Conservation (phyloP, 345 rosid genomes). For the sweet orange (Citrus sinensis) region DVS_A1.0 CM039162.1:4576501-4577000, state of each 20-base stretch:
- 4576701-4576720: background rate
- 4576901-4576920: no score
- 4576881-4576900: no score
- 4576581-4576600: background rate
- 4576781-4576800: background rate
- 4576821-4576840: background rate
- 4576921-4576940: no score
- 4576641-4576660: background rate
- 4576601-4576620: background rate
- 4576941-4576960: no score
- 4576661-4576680: no score
- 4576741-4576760: background rate
- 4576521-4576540: background rate
- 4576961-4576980: no score
- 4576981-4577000: no score
- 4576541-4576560: no score
- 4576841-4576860: background rate
- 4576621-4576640: background rate
- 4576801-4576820: background rate
- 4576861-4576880: background rate
- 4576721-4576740: background rate
- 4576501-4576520: background rate
- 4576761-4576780: background rate
- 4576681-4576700: background rate
- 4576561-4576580: background rate